Conservation (phyloP, 768 basidiomycete species). For the Agaricus subrufescens region DNA sequence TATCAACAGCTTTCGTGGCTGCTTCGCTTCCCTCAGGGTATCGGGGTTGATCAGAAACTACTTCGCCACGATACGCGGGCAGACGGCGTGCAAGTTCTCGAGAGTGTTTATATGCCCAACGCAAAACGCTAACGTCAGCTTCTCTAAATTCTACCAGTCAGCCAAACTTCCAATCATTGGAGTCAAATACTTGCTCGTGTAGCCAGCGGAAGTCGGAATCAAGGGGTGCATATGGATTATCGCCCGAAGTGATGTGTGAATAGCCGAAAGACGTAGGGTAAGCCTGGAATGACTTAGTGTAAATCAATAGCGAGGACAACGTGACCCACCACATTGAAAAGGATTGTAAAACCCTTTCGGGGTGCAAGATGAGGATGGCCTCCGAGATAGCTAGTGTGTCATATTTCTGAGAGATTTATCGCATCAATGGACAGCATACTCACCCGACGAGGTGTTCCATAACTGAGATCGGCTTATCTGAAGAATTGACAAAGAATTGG, state of each 20-base stretch:
- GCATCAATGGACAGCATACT: constrained; percentile 7
- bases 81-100: constrained; percentile 56
- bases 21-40: constrained; percentile 32
- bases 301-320: background rate
- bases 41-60: constrained; percentile 26
- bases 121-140: constrained; percentile 40
- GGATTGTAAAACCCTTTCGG: constrained; percentile 18
- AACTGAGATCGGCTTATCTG: constrained; percentile 53
- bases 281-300: background rate
- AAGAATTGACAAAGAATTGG: constrained; percentile 39
- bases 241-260: constrained; percentile 41
- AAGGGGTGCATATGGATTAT: constrained; percentile 34
- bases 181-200: constrained; percentile 29
- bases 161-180: too few relatives aligned
- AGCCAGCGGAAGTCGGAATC: constrained; percentile 44
- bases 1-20: constrained; percentile 14
- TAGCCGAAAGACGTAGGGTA: constrained; percentile 45
- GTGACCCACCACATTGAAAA: constrained; percentile 14
- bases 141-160: constrained; percentile 19
- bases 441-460: constrained; percentile 39
- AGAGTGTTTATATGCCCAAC: constrained; percentile 49
- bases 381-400: constrained; percentile 16
- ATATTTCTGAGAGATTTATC: background rate
- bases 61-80: constrained; percentile 36
- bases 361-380: constrained; percentile 12